Evolutionary conservation across 495 filamentous ascomycete species (phyloP).

Genomic region (Penicillium coprophilum): DNA sequence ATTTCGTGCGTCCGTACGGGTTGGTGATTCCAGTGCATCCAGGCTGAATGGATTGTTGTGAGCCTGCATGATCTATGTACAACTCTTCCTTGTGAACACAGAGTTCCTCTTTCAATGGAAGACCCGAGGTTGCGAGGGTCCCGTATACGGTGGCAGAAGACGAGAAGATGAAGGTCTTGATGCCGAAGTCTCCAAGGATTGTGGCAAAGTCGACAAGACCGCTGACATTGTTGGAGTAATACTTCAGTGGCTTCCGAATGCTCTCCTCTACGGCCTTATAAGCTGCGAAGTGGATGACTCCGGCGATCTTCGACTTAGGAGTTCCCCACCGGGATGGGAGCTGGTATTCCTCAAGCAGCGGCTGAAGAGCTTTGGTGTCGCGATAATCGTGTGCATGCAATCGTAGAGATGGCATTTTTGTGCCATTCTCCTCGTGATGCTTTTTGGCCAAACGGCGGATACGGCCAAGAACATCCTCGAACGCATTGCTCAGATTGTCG

Average conservation of each 20-base stretch:
- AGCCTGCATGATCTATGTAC: constrained; percentile 32
- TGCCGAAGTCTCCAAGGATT: constrained; percentile 54
- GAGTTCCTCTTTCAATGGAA: constrained; percentile 59
- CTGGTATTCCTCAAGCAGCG: constrained; percentile 43
- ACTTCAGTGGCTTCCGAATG: constrained; percentile 54
- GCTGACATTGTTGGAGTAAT: constrained; percentile 66
- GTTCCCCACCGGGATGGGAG: constrained; percentile 36
- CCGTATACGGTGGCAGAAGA: constrained; percentile 68
- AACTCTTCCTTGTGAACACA: constrained; percentile 55
- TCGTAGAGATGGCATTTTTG: constrained; percentile 50
- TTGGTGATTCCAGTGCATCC: constrained; percentile 59
- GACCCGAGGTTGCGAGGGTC: constrained; percentile 50
- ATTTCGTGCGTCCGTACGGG: constrained; percentile 66
- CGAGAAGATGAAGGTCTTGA: constrained; percentile 67
- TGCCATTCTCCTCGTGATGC: constrained; percentile 47
- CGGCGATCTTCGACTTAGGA: constrained; percentile 53
- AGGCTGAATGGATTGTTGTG: constrained; percentile 32
- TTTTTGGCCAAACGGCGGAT: constrained; percentile 50
- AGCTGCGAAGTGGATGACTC: constrained; percentile 66
- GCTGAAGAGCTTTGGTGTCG: constrained; percentile 42
- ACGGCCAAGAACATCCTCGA: constrained; percentile 52
- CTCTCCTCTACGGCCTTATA: constrained; percentile 58
- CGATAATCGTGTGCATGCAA: constrained; percentile 60
- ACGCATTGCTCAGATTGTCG: constrained; percentile 64
- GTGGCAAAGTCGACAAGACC: constrained; percentile 60